A percentile compares a stretch with the other conserved stretches of the same genome.
Conservation (phyloP, 192 early-diverging fungal species). For the Mortierella alpina region DNA sequence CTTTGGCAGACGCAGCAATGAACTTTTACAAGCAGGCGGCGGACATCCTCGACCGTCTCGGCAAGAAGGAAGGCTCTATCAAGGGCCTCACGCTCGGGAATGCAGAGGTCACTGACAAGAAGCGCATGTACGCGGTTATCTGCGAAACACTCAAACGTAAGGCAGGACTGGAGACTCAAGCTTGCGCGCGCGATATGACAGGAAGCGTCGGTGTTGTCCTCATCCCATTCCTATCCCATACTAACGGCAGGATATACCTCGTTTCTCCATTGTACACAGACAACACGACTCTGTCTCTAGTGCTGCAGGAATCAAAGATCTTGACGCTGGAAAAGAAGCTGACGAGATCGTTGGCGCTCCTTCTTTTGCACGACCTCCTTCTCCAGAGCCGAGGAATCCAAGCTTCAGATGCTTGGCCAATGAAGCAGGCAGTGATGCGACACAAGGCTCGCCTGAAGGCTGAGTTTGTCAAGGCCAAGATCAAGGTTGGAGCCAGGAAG, state of each 20-base stretch:
- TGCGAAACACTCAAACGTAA: constrained; percentile 92
- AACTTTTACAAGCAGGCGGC: constrained; percentile 81
- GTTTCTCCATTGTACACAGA: constrained; percentile 38
- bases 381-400: constrained; percentile 82
- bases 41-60: constrained; percentile 80
- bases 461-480: constrained; percentile 83
- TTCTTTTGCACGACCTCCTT: constrained; percentile 90
- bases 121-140: constrained; percentile 87
- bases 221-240: not conserved
- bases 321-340: constrained; percentile 64
- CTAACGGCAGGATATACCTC: not conserved
- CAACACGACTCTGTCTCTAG: constrained; percentile 58
- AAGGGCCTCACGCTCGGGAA: constrained; percentile 79
- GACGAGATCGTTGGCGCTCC: constrained; percentile 57
- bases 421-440: constrained; percentile 73
- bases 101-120: constrained; percentile 76
- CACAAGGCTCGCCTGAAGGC: constrained; percentile 77
- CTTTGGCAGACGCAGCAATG: constrained; percentile 37
- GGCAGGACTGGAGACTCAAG: not conserved
- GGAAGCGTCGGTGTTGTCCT: not conserved
- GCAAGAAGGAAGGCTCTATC: constrained; percentile 79
- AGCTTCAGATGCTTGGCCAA: constrained; percentile 62
- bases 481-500: constrained; percentile 68
- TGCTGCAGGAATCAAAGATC: constrained; percentile 63
- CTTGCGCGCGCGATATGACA: not conserved